These are phyloP conservation scores for Zasmidium angulare DNA, from an alignment of 2,329 filamentous ascomycete species.

Conservation along the genomic window DNA sequence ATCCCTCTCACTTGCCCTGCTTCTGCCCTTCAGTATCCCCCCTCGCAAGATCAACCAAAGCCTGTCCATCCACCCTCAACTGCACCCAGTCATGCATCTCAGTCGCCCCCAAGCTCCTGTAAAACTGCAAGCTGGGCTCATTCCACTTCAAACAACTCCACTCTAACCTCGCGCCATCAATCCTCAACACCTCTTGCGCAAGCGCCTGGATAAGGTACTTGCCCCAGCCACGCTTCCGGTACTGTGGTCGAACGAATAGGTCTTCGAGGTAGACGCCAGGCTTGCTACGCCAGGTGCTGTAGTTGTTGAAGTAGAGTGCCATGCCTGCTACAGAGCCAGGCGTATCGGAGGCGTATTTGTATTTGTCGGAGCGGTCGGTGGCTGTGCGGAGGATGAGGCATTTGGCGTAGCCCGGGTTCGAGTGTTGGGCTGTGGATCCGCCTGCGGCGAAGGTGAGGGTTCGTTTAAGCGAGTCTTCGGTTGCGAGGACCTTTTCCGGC, in stretches of 20 bases:
- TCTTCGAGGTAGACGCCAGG: slow-evolving; percentile 93
- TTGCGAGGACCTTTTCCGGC: slow-evolving; percentile 72
- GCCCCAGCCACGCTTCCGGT: slow-evolving; percentile 77
- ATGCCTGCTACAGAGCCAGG: slow-evolving; percentile 62
- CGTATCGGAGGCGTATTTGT: slow-evolving; percentile 26
- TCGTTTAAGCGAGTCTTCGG: slow-evolving; percentile 65
- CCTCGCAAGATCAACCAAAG: slow-evolving; percentile 59
- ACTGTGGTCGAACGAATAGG: slow-evolving; percentile 72
- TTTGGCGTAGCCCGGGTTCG: slow-evolving; percentile 64
- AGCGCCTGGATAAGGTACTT: slow-evolving; percentile 71
- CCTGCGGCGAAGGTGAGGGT: slow-evolving; percentile 73
- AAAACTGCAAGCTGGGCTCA: slow-evolving; percentile 84
- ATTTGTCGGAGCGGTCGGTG: slow-evolving; percentile 41
- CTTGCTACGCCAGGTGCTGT: slow-evolving; percentile 85
- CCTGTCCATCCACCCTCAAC: slow-evolving; percentile 71
- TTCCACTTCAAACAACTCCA: slow-evolving; percentile 96
- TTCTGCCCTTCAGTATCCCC: not conserved
- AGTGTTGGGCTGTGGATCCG: slow-evolving; percentile 37
- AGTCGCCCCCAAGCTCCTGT: slow-evolving; percentile 62
- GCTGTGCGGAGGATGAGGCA: slow-evolving; percentile 63
- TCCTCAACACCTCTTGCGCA: slow-evolving; percentile 73
- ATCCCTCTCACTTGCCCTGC: not conserved
- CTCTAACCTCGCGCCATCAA: slow-evolving; percentile 74
- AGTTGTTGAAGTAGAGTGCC: slow-evolving; percentile 93
- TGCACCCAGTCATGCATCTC: slow-evolving; percentile 71